Conservation (phyloP, 345 rosid species). For the Fremontodendron californicum region DNA sequence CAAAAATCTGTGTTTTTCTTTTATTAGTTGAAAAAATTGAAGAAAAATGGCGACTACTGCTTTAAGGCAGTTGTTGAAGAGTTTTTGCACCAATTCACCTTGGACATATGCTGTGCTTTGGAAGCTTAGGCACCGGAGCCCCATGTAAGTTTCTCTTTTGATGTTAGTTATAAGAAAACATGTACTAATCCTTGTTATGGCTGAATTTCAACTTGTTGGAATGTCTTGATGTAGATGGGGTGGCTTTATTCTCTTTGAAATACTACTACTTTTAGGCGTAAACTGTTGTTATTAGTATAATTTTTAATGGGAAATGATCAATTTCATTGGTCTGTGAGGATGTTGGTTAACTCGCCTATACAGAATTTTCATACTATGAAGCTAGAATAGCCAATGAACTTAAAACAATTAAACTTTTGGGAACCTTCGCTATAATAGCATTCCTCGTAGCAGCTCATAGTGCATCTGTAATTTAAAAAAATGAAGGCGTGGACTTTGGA, state of each 20-base stretch:
- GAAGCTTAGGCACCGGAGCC: constrained; percentile 42
- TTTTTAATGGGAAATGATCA: background rate
- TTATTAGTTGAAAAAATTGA: constrained; percentile 15
- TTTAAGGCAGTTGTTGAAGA: constrained; percentile 42
- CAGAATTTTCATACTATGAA: background rate
- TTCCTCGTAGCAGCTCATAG: background rate
- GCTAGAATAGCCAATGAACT: background rate
- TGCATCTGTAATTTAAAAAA: background rate
- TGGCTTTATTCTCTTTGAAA: no score
- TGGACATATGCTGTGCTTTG: constrained; percentile 63
- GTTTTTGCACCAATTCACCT: constrained; percentile 37
- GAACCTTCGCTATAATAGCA: background rate
- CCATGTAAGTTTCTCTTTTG: constrained; percentile 35
- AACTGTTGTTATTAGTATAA: background rate
- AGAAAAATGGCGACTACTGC: constrained; percentile 39
- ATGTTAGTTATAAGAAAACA: background rate
- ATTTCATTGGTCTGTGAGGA: background rate
- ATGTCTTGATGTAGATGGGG: no score
- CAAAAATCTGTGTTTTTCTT: constrained; percentile 13
- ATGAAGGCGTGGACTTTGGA: background rate
- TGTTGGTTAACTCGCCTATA: background rate
- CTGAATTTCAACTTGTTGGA: background rate
- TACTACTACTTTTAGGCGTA: no score
- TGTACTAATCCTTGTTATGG: constrained; percentile 15
- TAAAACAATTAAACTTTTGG: background rate